Conservation (phyloP, 176 grass and related monocot genomes). For the Alloteropsis semialata region DNA sequence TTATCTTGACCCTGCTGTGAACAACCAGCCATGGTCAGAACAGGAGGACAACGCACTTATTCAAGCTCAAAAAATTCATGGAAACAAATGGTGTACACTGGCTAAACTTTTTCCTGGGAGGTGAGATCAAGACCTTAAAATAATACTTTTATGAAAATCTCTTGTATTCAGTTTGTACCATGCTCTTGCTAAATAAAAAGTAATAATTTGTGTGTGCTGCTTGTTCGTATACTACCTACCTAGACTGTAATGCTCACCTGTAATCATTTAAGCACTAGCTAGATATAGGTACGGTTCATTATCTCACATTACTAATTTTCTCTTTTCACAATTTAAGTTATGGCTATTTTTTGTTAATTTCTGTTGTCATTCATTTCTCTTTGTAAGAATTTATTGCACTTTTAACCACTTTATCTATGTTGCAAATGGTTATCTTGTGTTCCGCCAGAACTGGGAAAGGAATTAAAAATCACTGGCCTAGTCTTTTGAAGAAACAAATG, state of each 20-base stretch:
- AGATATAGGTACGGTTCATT: background rate
- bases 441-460: slow-evolving; percentile 17
- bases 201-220: background rate
- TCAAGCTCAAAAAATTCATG: slow-evolving; percentile 55
- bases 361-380: background rate
- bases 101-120: slow-evolving; percentile 57
- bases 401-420: background rate
- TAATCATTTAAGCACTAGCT: background rate
- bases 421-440: background rate
- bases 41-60: slow-evolving; percentile 48
- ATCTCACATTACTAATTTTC: background rate
- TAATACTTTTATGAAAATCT: background rate
- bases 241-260: background rate
- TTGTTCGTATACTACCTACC: background rate
- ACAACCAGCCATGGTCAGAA: slow-evolving; percentile 53
- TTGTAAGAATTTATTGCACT: background rate
- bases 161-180: background rate
- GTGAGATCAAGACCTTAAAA: slow-evolving; percentile 29
- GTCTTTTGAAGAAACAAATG: slow-evolving; percentile 1
- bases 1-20: slow-evolving; percentile 49
- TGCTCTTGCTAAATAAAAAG: background rate
- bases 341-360: background rate
- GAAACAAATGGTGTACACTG: slow-evolving; percentile 49
- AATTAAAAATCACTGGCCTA: slow-evolving; percentile 14
- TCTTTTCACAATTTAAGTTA: background rate